phyloP scores from a whole-genome alignment of 2,329 filamentous ascomycete species.

The Chaetomium sp. region DNA sequence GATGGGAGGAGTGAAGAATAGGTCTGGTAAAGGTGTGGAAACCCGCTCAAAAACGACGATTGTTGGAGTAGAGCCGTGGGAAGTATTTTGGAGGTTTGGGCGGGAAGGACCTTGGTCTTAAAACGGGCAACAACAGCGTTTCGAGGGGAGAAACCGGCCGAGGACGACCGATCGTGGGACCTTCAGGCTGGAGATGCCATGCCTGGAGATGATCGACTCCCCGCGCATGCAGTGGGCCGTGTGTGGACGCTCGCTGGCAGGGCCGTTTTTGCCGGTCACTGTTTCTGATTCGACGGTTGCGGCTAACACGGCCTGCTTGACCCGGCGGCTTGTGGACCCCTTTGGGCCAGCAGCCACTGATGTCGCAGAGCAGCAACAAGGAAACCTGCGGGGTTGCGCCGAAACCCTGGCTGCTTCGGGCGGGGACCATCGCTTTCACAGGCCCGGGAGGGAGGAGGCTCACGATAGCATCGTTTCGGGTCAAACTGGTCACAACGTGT shows the following conservation, averaged over 20 bases:
- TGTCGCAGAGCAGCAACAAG: conserved; percentile 4
- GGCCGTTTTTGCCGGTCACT: background rate
- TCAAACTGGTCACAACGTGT: background rate
- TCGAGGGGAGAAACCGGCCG: too few relatives aligned
- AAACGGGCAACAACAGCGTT: background rate
- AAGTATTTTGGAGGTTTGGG: background rate
- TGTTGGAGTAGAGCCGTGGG: background rate
- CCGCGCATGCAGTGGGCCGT: conserved; percentile 3
- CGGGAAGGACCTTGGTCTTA: background rate
- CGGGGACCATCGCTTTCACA: background rate
- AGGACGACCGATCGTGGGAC: conserved; percentile 3
- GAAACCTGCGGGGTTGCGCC: conserved; percentile 19
- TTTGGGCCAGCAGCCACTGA: conserved; percentile 18
- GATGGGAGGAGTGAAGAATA: background rate
- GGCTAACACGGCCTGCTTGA: conserved; percentile 7
- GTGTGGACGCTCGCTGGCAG: conserved; percentile 2
- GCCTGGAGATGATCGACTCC: conserved; percentile 8
- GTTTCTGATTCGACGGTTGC: conserved; percentile 6
- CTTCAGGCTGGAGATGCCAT: conserved; percentile 1
- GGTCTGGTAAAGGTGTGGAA: background rate
- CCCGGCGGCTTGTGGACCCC: conserved; percentile 11
- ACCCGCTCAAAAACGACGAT: background rate
- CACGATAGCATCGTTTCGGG: background rate
- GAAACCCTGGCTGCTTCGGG: conserved; percentile 16
- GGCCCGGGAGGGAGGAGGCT: background rate